These are phyloP conservation scores for Fusarium phyllophilum DNA, from an alignment of 2,329 filamentous ascomycete genomes.

Conservation along the genomic window DNA sequence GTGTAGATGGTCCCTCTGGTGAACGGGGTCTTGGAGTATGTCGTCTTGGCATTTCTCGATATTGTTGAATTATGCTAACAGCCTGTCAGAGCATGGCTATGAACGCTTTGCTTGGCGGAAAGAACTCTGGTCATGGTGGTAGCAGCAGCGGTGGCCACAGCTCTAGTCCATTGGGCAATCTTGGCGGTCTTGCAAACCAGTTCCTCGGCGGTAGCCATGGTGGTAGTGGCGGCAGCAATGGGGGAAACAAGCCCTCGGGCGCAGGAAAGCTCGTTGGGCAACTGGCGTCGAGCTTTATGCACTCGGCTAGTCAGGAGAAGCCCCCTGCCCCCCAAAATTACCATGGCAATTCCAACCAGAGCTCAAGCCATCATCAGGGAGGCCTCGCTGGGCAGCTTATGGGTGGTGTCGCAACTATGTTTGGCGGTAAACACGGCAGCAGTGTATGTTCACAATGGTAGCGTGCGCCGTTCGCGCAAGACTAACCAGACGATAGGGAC, in stretches of 20 bases:
- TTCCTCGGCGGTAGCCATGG: constrained; percentile 53
- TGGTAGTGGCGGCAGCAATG: constrained; percentile 40
- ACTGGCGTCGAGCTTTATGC: constrained; percentile 66
- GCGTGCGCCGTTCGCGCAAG: background rate
- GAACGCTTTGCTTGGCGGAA: constrained; percentile 66
- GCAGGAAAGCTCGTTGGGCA: constrained; percentile 67
- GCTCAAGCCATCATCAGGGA: constrained; percentile 52
- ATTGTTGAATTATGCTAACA: constrained; percentile 18
- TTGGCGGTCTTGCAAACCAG: constrained; percentile 60
- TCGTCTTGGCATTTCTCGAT: constrained; percentile 35
- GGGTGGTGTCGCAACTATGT: constrained; percentile 65
- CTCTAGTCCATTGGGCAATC: constrained; percentile 50
- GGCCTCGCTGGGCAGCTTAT: constrained; percentile 65
- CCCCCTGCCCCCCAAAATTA: constrained; percentile 59
- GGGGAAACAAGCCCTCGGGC: constrained; percentile 52
- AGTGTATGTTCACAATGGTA: constrained; percentile 44
- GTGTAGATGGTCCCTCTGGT: constrained; percentile 61
- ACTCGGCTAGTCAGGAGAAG: constrained; percentile 57
- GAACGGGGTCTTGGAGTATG: constrained; percentile 75
- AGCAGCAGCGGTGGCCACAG: constrained; percentile 46
- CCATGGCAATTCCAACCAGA: constrained; percentile 57
- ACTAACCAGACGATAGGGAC: constrained; percentile 51
- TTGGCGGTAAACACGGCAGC: constrained; percentile 57
- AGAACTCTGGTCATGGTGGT: constrained; percentile 47
- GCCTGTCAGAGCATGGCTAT: constrained; percentile 63